Base-by-base conservation (phyloP, 1,284 basidiomycete genomes). In the Ceratobasidium sp. region DNA sequence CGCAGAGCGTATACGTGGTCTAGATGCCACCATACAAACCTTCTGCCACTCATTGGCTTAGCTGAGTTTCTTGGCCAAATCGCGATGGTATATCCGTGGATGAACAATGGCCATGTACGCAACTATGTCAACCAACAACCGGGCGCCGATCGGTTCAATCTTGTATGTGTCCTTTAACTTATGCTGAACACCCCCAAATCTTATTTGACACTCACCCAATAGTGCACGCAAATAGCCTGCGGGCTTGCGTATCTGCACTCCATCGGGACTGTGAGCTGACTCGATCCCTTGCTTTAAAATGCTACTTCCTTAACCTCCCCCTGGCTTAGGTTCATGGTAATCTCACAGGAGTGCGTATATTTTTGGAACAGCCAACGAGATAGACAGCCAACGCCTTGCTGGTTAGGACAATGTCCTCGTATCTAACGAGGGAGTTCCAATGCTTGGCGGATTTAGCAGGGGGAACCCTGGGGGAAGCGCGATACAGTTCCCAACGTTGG, bases 171-270 rank as follows among this genome's bases (percentile, higher is more conserved):
- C 4, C 33, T 2, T 33, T 33, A 1, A 33, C 33, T 33, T 33
- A 4, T 33, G 4, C 33, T 33, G 33, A 33, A 33, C 33, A 33
- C 33, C 4, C 33, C 33, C 2, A 33, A 33, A 33, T 4, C 33
- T 33, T 33, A 33, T 33, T 33, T 33, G 33, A 33, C 33, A 4
- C 4, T 33, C 33, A 9, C 46, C 46, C 9, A 9, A 48, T 48
- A 71, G 69, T 44, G 56, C 23, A 28, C n/a, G 9, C 48, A 61
- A 44, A 61, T 54, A 20, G 38, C 69, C 26, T 26, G 10, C 3
- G 69, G 69, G 3, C 40, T 71, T 0, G 52, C 33, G n/a, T 71
- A 71, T 26, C n/a, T 71, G 54, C 69, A 71, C 46, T 38, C 33
- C 17, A n/a, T 13, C 20, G 40, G 38, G 20, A 61, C 61, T 23